phyloP scores from a whole-genome alignment of 1,284 basidiomycete genomes.

The Trichosporon faecale region DNA sequence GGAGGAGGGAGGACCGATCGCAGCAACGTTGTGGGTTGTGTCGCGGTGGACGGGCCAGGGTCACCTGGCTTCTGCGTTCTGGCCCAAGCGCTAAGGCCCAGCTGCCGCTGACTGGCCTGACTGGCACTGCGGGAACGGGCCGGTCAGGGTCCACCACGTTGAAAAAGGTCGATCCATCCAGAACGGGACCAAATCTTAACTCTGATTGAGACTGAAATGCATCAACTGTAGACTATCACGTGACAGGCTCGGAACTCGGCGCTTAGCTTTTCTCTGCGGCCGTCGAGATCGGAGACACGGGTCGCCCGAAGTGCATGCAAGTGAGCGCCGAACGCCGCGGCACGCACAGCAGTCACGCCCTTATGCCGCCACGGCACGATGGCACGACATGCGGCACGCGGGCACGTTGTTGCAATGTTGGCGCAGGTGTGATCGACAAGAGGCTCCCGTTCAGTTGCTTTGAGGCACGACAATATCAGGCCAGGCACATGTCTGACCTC shows the following conservation, averaged over 20 bases:
- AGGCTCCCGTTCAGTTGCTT: too few species aligned
- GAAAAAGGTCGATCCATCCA: neutral
- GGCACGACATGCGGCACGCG: neutral
- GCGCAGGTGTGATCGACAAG: too few species aligned
- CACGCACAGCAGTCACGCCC: neutral
- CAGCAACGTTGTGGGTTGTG: neutral
- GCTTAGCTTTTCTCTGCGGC: neutral
- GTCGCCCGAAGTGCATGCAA: neutral
- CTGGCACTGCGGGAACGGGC: too few species aligned
- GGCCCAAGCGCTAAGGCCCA: too few species aligned
- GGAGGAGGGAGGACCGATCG: neutral
- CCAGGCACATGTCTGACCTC: too few species aligned
- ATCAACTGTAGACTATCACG: neutral
- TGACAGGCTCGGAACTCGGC: slow-evolving; percentile 5
- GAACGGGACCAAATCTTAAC: neutral
- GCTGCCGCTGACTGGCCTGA: too few species aligned
- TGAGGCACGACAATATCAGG: too few species aligned
- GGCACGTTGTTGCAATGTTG: neutral
- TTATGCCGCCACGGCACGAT: neutral
- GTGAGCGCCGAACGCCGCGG: neutral
- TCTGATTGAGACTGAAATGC: neutral
- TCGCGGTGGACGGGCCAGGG: neutral
- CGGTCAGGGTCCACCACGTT: too few species aligned
- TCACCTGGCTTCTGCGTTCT: too few species aligned
- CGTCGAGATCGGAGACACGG: neutral